Conservation (phyloP, 2,329 filamentous ascomycete species). For the Coniella vitis region DNA sequence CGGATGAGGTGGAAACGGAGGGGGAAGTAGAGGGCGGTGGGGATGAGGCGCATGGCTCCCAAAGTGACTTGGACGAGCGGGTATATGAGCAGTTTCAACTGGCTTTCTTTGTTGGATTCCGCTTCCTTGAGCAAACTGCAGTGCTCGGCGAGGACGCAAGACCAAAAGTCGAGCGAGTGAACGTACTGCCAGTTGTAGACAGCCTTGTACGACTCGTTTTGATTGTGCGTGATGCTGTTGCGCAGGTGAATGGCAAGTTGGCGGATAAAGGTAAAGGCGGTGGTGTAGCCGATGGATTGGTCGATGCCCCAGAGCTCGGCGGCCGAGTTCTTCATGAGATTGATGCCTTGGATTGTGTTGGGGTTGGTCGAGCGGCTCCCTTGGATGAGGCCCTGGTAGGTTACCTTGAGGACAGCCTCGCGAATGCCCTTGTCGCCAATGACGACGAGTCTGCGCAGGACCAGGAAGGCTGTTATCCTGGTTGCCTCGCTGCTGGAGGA, state of each 20-base stretch:
- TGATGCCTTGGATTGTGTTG: slow-evolving; percentile 87
- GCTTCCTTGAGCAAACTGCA: slow-evolving; percentile 79
- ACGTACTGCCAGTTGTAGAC: slow-evolving; percentile 99
- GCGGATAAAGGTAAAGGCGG: slow-evolving; percentile 89
- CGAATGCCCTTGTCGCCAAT: slow-evolving; percentile 86
- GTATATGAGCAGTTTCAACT: slow-evolving; percentile 88
- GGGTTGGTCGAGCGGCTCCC: slow-evolving; percentile 82
- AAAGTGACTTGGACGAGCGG: slow-evolving; percentile 94
- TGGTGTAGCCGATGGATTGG: slow-evolving; percentile 83
- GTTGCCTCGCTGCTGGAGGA: slow-evolving; percentile 77
- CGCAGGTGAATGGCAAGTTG: slow-evolving; percentile 96
- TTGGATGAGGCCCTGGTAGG: slow-evolving; percentile 89
- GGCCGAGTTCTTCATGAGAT: slow-evolving; percentile 98
- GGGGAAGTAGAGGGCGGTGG: slow-evolving; percentile 94
- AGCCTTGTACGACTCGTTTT: slow-evolving; percentile 91
- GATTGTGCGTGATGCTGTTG: slow-evolving; percentile 92
- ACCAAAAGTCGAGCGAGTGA: slow-evolving; percentile 98
- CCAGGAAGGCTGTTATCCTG: slow-evolving; percentile 84
- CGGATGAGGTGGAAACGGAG: slow-evolving; percentile 91
- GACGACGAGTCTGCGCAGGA: slow-evolving; percentile 74
- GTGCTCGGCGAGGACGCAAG: slow-evolving; percentile 83
- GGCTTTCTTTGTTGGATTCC: slow-evolving; percentile 70
- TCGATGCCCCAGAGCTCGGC: slow-evolving; percentile 97
- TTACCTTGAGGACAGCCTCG: slow-evolving; percentile 82
- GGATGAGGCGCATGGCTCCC: slow-evolving; percentile 89